phyloP scores from a whole-genome alignment of 176 grass and related monocot species.

The Stipa capillata region DNA sequence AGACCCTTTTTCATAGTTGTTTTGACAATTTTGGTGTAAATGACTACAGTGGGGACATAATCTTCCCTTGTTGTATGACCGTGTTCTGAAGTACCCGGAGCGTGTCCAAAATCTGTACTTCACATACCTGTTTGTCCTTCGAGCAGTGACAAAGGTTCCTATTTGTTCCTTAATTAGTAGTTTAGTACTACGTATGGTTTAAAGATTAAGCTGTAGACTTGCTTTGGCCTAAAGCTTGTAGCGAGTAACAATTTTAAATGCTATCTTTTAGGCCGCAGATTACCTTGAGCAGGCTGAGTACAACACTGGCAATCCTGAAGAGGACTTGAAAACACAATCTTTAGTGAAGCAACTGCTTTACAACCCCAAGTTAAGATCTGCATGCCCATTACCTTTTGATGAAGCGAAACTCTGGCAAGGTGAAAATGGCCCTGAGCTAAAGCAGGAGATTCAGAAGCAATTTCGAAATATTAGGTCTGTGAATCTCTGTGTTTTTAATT shows the following conservation, averaged over 20 bases:
- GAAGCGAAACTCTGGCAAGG: slow-evolving; percentile 94
- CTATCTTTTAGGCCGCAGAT: slow-evolving; percentile 70
- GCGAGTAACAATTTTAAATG: slow-evolving; percentile 5
- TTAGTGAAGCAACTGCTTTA: slow-evolving; percentile 70
- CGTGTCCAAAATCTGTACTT: slow-evolving; percentile 88
- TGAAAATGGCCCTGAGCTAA: slow-evolving; percentile 84
- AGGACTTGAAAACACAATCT: slow-evolving; percentile 83
- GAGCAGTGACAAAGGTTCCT: slow-evolving; percentile 80
- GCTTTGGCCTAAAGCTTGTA: neutral
- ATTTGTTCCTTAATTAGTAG: slow-evolving; percentile 6
- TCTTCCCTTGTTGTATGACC: slow-evolving; percentile 71
- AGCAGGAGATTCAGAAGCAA: slow-evolving; percentile 75
- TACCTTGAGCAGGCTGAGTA: slow-evolving; percentile 96
- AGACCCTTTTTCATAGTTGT: neutral
- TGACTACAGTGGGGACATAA: slow-evolving; percentile 80
- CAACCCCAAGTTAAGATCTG: slow-evolving; percentile 61
- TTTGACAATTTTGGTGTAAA: slow-evolving; percentile 14
- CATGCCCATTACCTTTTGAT: slow-evolving; percentile 78
- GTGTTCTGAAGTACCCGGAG: slow-evolving; percentile 79
- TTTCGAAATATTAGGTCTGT: slow-evolving; percentile 91
- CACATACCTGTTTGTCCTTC: slow-evolving; percentile 89
- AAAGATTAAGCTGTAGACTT: neutral
- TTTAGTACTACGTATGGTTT: neutral
- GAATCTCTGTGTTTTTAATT: neutral
- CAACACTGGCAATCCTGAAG: slow-evolving; percentile 72